Conservation (phyloP, 345 rosid genomes). For the Heritiera littoralis region DNA sequence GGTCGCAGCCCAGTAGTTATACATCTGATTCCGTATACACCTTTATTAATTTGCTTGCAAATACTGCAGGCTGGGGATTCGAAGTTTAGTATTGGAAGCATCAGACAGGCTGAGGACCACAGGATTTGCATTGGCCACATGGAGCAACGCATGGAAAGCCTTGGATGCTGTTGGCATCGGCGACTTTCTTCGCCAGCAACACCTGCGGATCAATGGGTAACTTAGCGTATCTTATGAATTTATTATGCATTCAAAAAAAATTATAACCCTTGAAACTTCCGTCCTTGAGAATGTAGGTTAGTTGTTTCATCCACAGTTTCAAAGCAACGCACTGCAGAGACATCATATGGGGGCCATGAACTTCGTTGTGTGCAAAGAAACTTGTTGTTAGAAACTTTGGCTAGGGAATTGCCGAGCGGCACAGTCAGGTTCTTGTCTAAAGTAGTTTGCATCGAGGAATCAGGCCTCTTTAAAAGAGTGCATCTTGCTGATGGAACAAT, state of each 20-base stretch:
- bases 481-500: constrained; percentile 62
- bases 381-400: constrained; percentile 49
- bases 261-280: no score
- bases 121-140: constrained; percentile 46
- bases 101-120: constrained; percentile 50
- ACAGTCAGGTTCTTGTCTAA: constrained; percentile 64
- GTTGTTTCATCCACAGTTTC: not conserved
- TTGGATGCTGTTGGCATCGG: constrained; percentile 60
- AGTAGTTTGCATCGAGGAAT: constrained; percentile 58
- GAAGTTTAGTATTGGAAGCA: constrained; percentile 67
- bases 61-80: constrained; percentile 54
- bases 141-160: constrained; percentile 58
- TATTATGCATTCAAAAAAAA: no score
- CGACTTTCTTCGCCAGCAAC: constrained; percentile 43
- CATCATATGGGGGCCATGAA: constrained; percentile 27
- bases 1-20: not conserved
- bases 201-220: not conserved
- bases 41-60: not conserved
- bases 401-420: constrained; percentile 51
- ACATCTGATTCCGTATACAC: not conserved
- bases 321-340: not conserved
- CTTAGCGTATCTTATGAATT: no score
- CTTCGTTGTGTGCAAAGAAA: constrained; percentile 55
- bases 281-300: not conserved
- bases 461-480: constrained; percentile 45